Evolutionary conservation across 2,329 filamentous ascomycete genomes (phyloP).

Genomic region (Cladophialophora psammophila): DNA sequence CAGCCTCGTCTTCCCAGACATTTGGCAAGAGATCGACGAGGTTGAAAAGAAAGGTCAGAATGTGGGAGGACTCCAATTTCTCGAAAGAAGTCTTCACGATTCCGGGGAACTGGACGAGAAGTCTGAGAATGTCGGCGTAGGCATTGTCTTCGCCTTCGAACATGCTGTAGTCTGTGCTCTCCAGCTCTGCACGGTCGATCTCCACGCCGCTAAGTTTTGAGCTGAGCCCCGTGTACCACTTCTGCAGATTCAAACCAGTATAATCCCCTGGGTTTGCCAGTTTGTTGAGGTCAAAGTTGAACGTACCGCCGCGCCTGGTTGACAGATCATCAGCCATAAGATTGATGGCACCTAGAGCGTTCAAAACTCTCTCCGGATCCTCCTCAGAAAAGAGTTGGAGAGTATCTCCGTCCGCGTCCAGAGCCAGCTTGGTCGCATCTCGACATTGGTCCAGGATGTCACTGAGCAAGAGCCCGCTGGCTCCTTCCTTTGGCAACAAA

Average conservation of each 20-base stretch:
- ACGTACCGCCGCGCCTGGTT: conserved; percentile 72
- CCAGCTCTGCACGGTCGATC: conserved; percentile 65
- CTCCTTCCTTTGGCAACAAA: conserved; percentile 74
- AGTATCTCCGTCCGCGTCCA: conserved; percentile 82
- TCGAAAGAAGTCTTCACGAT: conserved; percentile 80
- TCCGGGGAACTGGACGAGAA: conserved; percentile 85
- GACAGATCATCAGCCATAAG: conserved; percentile 95
- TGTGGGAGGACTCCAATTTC: conserved; percentile 76
- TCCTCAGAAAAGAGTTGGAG: conserved; percentile 74
- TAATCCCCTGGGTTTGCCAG: conserved; percentile 88
- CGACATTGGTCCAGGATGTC: conserved; percentile 75
- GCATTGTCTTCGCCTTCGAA: conserved; percentile 70
- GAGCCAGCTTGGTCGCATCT: conserved; percentile 90
- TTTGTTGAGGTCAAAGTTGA: conserved; percentile 78
- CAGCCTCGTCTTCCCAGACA: conserved; percentile 67
- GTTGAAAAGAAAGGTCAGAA: conserved; percentile 74
- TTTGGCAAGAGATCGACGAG: conserved; percentile 16
- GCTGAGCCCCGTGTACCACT: conserved; percentile 76
- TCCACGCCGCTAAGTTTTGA: conserved; percentile 66
- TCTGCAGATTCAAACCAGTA: conserved; percentile 85
- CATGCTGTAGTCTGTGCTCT: conserved; percentile 69
- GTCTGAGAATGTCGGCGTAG: conserved; percentile 74
- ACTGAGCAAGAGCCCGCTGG: conserved; percentile 67
- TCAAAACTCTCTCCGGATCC: conserved; percentile 75
- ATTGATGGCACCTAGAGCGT: conserved; percentile 81